Evolutionary conservation across 306 rosid species (phyloP).

Genomic region (Quercus aquifolioides): DNA sequence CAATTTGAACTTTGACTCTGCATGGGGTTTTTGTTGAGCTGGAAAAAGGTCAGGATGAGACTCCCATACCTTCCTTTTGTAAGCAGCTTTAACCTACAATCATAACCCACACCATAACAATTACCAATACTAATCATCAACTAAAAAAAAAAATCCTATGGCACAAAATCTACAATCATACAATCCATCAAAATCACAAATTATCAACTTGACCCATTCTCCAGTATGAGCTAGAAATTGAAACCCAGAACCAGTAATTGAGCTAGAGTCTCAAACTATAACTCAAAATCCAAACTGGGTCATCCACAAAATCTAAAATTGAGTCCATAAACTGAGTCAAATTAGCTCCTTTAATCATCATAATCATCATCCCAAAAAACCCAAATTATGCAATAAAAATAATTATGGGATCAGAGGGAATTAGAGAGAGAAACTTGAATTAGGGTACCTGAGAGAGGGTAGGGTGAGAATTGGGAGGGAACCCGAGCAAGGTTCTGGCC

Average conservation of each 20-base stretch:
- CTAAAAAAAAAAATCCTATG: background rate
- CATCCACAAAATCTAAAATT: slow-evolving; percentile 6
- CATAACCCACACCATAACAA: background rate
- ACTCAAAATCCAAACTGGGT: background rate
- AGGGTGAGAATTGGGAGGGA: slow-evolving; percentile 55
- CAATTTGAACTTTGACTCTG: slow-evolving; percentile 66
- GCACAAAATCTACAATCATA: background rate
- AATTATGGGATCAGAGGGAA: background rate
- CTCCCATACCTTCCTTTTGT: slow-evolving; percentile 75
- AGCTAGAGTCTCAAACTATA: background rate
- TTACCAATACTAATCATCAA: background rate
- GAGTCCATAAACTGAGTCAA: slow-evolving; percentile 1
- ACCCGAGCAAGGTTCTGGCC: slow-evolving; percentile 61
- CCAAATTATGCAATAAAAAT: slow-evolving; percentile 3
- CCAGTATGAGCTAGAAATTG: background rate
- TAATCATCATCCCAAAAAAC: slow-evolving; percentile 2
- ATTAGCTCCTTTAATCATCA: background rate
- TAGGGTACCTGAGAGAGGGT: slow-evolving; percentile 38
- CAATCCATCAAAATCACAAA: background rate
- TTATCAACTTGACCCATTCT: background rate
- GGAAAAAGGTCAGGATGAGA: slow-evolving; percentile 81
- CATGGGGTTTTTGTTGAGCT: slow-evolving; percentile 48
- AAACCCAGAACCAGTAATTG: background rate
- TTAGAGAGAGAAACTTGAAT: background rate
- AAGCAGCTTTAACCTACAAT: slow-evolving; percentile 67